phyloP scores from a whole-genome alignment of 805 yeast genomes.

The Ogataea philodendri region DNA sequence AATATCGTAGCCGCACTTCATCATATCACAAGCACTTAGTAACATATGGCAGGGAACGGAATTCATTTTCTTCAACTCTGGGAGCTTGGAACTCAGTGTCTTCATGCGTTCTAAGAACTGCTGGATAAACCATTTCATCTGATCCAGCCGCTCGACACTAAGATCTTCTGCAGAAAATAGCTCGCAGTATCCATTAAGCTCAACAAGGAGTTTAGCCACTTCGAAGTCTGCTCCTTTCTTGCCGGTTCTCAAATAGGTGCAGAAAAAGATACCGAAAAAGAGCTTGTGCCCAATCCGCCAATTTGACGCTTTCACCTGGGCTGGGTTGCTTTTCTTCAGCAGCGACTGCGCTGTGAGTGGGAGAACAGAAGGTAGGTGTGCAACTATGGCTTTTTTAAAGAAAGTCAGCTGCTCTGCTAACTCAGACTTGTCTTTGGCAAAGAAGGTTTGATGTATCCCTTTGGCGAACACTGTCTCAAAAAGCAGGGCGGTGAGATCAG shows the following conservation, averaged over 20 bases:
- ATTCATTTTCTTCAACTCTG: constrained; percentile 9
- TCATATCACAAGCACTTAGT: constrained; percentile 11
- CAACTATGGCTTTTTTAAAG: constrained; percentile 7
- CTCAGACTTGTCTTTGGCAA: constrained; percentile 1
- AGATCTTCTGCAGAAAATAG: constrained; percentile 5
- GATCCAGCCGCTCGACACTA: constrained; percentile 1
- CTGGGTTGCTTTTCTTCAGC: constrained; percentile 9
- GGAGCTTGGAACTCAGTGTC: constrained; percentile 2
- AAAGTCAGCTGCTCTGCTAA: not conserved
- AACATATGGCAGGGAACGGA: constrained; percentile 18
- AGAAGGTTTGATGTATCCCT: constrained; percentile 16
- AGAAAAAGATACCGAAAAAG: constrained; percentile 13
- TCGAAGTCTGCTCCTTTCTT: constrained; percentile 1
- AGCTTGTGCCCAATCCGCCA: constrained; percentile 18
- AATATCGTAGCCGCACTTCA: constrained; percentile 2
- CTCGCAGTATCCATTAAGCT: constrained; percentile 15
- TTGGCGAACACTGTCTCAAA: constrained; percentile 16
- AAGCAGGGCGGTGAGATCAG: constrained; percentile 11
- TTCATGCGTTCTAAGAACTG: constrained; percentile 6
- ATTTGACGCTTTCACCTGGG: constrained; percentile 10
- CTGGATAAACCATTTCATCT: constrained; percentile 3
- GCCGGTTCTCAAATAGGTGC: constrained; percentile 4
- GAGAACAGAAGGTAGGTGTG: constrained; percentile 6
- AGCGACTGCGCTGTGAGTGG: constrained; percentile 5
- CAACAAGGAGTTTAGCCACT: constrained; percentile 11